A percentile compares a stretch with the other conserved stretches of the same genome.
Conservation (phyloP, 225 moss, liverwort and hornwort genomes). For the Neckera pumila region DNA sequence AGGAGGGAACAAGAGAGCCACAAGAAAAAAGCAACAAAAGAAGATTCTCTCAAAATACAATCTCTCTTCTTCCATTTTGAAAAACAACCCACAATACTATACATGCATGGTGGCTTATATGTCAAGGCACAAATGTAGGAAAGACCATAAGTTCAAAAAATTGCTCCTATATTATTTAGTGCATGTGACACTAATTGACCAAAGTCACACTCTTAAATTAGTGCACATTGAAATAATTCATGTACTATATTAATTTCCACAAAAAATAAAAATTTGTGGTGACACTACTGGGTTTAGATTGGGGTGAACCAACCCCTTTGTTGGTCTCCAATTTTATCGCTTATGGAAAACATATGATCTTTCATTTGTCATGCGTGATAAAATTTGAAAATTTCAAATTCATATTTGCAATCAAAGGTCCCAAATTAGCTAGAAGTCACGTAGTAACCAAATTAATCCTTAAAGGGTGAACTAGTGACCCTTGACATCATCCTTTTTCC, state of each 20-base stretch:
- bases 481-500: too few relatives aligned
- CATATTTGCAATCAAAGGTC: too few relatives aligned
- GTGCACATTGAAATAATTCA: accelerated
- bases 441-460: too few relatives aligned
- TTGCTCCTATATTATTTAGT: not conserved
- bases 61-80: too few relatives aligned
- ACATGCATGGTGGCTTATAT: accelerated
- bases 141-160: not conserved
- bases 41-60: not conserved
- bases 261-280: not conserved
- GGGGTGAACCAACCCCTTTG: too few relatives aligned
- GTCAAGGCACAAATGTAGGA: too few relatives aligned
- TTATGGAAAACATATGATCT: too few relatives aligned
- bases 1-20: accelerated
- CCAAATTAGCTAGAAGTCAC: too few relatives aligned
- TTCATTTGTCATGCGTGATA: too few relatives aligned
- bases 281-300: not conserved
- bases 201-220: not conserved
- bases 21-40: not conserved
- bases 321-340: accelerated
- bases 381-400: too few relatives aligned
- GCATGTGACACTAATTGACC: not conserved
- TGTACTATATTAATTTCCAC: not conserved
- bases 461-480: too few relatives aligned
- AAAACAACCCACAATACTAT: accelerated